These are phyloP conservation scores for Triticum urartu DNA, from an alignment of 176 grass and related monocot species.

Conservation along the genomic window DNA sequence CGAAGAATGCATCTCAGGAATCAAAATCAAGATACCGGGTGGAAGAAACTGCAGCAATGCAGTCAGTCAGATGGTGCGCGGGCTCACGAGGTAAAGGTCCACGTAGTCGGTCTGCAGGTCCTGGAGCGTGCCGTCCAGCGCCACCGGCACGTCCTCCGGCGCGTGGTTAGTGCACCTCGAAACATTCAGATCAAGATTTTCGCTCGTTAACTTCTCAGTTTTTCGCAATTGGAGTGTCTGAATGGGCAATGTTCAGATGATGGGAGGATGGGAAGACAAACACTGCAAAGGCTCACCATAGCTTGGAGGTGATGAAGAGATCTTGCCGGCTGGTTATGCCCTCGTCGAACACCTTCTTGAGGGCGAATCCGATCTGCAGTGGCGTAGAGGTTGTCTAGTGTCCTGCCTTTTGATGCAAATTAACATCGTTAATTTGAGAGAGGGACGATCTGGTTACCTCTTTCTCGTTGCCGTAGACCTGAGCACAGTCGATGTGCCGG, in stretches of 20 bases:
- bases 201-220: background rate
- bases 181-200: background rate
- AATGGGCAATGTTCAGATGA: background rate
- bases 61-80: too few relatives aligned
- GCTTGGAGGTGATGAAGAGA: conserved; percentile 86
- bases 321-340: conserved; percentile 62
- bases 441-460: conserved; percentile 50
- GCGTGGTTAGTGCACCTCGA: conserved; percentile 59
- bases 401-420: background rate
- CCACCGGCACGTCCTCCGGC: conserved; percentile 68
- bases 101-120: conserved; percentile 81
- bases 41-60: too few relatives aligned
- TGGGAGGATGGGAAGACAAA: background rate
- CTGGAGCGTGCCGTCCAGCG: conserved; percentile 51
- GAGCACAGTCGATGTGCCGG: conserved; percentile 84
- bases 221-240: background rate
- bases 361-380: conserved; percentile 53
- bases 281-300: conserved; percentile 43
- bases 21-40: too few relatives aligned
- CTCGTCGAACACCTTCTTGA: conserved; percentile 77
- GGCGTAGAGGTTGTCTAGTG: background rate
- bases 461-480: conserved; percentile 63
- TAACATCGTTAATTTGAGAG: background rate
- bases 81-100: conserved; percentile 72
- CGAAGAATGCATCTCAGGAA: background rate